A percentile compares a stretch with the other conserved stretches of the same genome.
Conservation (phyloP, 2,329 filamentous ascomycete genomes). For the Beauveria varroae region DNA sequence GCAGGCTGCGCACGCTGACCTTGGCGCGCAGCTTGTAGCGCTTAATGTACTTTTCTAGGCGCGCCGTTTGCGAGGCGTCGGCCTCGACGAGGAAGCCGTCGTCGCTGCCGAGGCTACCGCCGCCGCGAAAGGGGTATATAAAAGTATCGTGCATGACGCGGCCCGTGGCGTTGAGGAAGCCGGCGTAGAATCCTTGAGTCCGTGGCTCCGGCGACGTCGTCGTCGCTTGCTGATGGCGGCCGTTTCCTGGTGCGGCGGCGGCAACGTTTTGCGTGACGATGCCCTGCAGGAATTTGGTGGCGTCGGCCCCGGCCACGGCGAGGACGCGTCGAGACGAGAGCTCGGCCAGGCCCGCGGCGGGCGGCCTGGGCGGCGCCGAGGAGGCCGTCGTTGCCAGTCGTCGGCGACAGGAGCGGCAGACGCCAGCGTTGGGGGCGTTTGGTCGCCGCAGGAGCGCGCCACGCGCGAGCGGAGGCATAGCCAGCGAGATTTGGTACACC, state of each 20-base stretch:
- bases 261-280: constrained; percentile 61
- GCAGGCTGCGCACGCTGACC: constrained; percentile 59
- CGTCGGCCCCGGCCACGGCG: constrained; percentile 69
- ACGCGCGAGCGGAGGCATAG: constrained; percentile 19
- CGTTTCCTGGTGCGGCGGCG: constrained; percentile 12
- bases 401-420: constrained; percentile 25
- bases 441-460: constrained; percentile 15
- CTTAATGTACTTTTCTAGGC: constrained; percentile 64
- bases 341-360: constrained; percentile 39
- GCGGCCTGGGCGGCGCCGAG: constrained; percentile 29
- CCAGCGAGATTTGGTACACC: neutral
- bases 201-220: constrained; percentile 21
- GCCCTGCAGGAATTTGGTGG: constrained; percentile 80
- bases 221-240: constrained; percentile 15
- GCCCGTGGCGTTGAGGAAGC: constrained; percentile 79
- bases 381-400: constrained; percentile 20
- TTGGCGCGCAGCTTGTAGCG: constrained; percentile 82
- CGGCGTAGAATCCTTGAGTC: constrained; percentile 61
- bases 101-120: constrained; percentile 18
- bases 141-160: constrained; percentile 85
- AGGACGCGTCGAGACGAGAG: constrained; percentile 74
- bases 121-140: constrained; percentile 57
- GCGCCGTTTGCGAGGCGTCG: constrained; percentile 57
- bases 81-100: constrained; percentile 66
- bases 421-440: constrained; percentile 14